Conservation (phyloP, 805 yeast species). For the Zygoascus flipseniorum region DNA sequence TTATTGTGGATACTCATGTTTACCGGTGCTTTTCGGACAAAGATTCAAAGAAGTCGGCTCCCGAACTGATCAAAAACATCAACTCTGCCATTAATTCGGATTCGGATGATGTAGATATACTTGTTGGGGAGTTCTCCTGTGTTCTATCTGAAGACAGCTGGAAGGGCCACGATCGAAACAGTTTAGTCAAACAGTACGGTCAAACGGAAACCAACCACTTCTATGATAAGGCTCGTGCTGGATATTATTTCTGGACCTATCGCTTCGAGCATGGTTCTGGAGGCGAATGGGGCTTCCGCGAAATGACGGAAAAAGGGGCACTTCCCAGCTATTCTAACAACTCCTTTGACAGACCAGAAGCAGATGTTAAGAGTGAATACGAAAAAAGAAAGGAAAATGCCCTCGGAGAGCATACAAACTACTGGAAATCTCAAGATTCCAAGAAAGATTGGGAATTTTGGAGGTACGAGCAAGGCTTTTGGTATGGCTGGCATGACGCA, state of each 20-base stretch:
- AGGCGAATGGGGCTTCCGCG: constrained; percentile 92
- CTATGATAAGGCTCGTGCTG: constrained; percentile 49
- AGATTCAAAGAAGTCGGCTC: constrained; percentile 60
- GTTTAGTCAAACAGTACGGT: constrained; percentile 56
- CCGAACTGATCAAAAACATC: constrained; percentile 52
- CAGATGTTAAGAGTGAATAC: constrained; percentile 19
- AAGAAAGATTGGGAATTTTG: constrained; percentile 67
- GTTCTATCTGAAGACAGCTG: constrained; percentile 73
- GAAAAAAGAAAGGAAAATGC: constrained; percentile 34
- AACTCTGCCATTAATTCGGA: constrained; percentile 25
- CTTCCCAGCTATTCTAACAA: constrained; percentile 31
- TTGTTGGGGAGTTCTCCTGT: constrained; percentile 88
- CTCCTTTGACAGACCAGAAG: constrained; percentile 15
- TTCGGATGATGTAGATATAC: constrained; percentile 48
- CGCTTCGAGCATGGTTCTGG: constrained; percentile 85
- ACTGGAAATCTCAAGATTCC: constrained; percentile 58
- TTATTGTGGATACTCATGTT: constrained; percentile 73
- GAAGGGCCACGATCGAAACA: constrained; percentile 47
- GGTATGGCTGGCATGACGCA: constrained; percentile 67
- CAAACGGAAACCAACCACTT: constrained; percentile 42
- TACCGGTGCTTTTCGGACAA: constrained; percentile 77
- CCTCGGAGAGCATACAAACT: constrained; percentile 42
- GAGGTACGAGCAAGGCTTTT: constrained; percentile 72
- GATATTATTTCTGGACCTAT: constrained; percentile 85
- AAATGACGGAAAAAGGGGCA: constrained; percentile 61